Percentiles rank a stretch among this genome's conserved stretches.
phyloP scores from a whole-genome alignment of 1,284 basidiomycete genomes.

The Puccinia novopanici region DNA sequence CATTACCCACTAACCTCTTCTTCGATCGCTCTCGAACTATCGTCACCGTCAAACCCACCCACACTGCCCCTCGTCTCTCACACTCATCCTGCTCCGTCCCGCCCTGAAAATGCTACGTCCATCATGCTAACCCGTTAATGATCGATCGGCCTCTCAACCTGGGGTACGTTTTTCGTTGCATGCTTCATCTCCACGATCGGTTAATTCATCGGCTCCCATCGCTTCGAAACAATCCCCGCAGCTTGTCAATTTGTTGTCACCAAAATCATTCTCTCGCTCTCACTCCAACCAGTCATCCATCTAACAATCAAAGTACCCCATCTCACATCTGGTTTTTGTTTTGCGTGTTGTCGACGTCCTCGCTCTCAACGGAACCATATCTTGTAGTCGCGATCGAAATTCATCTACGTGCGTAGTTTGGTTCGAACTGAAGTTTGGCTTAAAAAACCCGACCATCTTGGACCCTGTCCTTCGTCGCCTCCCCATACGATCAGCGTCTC shows the following conservation, averaged over 20 bases:
- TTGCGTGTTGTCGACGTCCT: neutral
- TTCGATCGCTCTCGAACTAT: neutral
- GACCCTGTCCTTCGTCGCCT: neutral
- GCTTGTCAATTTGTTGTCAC: neutral
- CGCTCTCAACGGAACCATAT: neutral
- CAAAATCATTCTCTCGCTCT: neutral
- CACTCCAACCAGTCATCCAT: neutral
- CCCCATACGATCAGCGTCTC: neutral
- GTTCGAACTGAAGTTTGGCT: constrained; percentile 1
- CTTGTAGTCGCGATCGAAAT: neutral
- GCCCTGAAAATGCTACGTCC: neutral
- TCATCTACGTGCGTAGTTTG: neutral
- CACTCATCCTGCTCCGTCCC: no score
- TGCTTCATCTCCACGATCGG: neutral
- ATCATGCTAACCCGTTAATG: neutral
- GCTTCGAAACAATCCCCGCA: neutral
- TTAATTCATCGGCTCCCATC: neutral
- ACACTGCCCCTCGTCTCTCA: neutral
- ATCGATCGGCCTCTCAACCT: neutral
- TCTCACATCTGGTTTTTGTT: neutral
- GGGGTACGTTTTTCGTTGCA: neutral
- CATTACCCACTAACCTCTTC: neutral
- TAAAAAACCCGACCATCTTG: neutral
- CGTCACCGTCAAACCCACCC: neutral
- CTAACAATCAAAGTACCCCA: neutral